These are phyloP conservation scores for Penicillium glabrum DNA, from an alignment of 2,329 filamentous ascomycete genomes.

Conservation along the genomic window DNA sequence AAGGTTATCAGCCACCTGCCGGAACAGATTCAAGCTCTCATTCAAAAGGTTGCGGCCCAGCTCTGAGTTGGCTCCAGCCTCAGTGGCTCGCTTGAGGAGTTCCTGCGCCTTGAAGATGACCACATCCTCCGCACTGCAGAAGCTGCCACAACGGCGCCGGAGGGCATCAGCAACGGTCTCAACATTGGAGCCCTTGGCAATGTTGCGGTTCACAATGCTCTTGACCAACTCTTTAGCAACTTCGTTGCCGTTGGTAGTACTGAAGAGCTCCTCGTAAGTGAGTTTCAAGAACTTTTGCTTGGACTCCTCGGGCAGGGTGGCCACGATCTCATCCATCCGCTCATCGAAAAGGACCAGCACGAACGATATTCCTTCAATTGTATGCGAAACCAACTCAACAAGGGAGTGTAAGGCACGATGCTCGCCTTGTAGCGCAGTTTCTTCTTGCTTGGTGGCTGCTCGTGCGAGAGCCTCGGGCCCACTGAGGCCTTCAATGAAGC, in stretches of 20 bases:
- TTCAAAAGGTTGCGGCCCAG: constrained; percentile 76
- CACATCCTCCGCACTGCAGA: constrained; percentile 96
- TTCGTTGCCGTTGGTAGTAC: constrained; percentile 74
- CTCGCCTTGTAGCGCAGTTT: constrained; percentile 88
- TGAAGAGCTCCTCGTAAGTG: constrained; percentile 87
- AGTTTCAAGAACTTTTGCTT: constrained; percentile 71
- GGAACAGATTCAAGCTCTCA: constrained; percentile 84
- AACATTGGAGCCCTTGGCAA: constrained; percentile 93
- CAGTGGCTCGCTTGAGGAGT: constrained; percentile 82
- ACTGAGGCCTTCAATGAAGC: constrained; percentile 90
- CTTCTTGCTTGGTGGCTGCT: constrained; percentile 79
- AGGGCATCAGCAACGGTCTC: constrained; percentile 97
- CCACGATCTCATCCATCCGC: constrained; percentile 82
- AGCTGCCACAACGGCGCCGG: constrained; percentile 87
- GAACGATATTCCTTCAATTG: constrained; percentile 95
- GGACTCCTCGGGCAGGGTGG: constrained; percentile 68
- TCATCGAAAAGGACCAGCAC: constrained; percentile 94
- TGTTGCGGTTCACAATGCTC: constrained; percentile 96
- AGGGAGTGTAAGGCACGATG: constrained; percentile 88
- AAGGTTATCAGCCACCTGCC: constrained; percentile 81
- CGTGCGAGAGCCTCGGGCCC: constrained; percentile 82
- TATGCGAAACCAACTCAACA: constrained; percentile 80
- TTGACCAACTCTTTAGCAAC: constrained; percentile 94
- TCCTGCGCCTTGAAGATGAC: constrained; percentile 98
- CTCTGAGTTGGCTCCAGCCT: constrained; percentile 73